Conservation (phyloP, 192 early-diverging fungal genomes). For the Umbelopsis isabellina region DNA sequence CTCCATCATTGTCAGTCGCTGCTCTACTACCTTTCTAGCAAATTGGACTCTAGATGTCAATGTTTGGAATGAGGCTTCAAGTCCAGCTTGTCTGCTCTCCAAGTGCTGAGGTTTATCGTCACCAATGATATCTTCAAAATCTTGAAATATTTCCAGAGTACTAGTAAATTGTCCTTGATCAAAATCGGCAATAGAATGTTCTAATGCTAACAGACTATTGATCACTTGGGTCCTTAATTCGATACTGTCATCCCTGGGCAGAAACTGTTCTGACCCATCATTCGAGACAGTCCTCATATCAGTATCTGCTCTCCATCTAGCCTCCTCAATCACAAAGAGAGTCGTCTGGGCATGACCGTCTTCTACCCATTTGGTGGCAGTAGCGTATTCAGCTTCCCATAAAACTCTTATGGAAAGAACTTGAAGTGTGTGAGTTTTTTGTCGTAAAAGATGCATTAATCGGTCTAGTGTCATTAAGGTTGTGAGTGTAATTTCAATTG, state of each 20-base stretch:
- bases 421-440: conserved; percentile 37
- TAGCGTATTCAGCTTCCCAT: conserved; percentile 44
- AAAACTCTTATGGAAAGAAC: conserved; percentile 37
- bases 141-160: conserved; percentile 38
- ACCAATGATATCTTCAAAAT: conserved; percentile 35
- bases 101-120: conserved; percentile 39
- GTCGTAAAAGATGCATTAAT: conserved; percentile 36
- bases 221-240: conserved; percentile 27
- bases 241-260: neutral
- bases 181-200: conserved; percentile 38
- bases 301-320: conserved; percentile 27
- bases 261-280: neutral
- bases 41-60: conserved; percentile 36
- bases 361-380: conserved; percentile 30
- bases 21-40: conserved; percentile 39
- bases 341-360: conserved; percentile 28
- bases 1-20: conserved; percentile 44
- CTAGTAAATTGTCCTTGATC: conserved; percentile 39
- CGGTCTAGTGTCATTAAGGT: conserved; percentile 45
- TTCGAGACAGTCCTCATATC: neutral
- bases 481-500: conserved; percentile 48
- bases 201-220: conserved; percentile 21
- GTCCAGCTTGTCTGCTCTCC: conserved; percentile 29
- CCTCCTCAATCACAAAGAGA: conserved; percentile 26
- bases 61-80: conserved; percentile 38